These are phyloP conservation scores for Chalaropsis ovoidea DNA, from an alignment of 2,329 filamentous ascomycete genomes.

Conservation along the genomic window DNA sequence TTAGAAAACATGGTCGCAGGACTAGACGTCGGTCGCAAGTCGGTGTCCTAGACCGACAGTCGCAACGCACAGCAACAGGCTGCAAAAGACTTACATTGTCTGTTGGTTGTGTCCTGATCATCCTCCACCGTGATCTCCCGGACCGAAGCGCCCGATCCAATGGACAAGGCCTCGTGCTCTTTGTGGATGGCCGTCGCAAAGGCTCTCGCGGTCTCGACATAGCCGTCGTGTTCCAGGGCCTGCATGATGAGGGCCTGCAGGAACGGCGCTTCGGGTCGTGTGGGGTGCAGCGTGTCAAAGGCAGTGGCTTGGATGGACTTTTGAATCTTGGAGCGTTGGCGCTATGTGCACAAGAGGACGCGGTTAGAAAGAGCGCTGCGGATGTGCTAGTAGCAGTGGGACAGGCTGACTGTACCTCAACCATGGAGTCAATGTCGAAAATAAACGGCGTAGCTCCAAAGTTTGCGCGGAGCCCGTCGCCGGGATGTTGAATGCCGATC, in stretches of 20 bases:
- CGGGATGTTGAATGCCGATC: conserved; percentile 54
- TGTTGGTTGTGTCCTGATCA: conserved; percentile 73
- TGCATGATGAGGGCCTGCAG: conserved; percentile 51
- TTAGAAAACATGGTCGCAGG: not conserved
- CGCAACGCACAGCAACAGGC: conserved; percentile 31
- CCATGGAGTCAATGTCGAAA: conserved; percentile 82
- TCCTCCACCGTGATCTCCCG: conserved; percentile 58
- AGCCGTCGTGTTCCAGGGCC: conserved; percentile 89
- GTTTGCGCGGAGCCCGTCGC: conserved; percentile 53
- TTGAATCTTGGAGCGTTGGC: not conserved
- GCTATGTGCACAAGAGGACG: not conserved
- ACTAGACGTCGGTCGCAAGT: too few relatives aligned
- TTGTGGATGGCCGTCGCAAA: conserved; percentile 72
- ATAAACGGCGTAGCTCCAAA: conserved; percentile 45
- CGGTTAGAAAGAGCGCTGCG: not conserved
- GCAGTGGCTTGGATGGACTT: not conserved
- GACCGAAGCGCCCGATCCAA: conserved; percentile 43
- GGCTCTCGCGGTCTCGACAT: conserved; percentile 80
- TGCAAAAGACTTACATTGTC: conserved; percentile 69
- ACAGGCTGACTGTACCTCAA: conserved; percentile 50
- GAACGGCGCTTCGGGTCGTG: not conserved
- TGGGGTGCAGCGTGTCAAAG: not conserved
- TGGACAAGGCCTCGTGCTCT: conserved; percentile 60
- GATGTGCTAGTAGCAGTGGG: not conserved
- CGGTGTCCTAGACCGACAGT: not conserved